phyloP scores from a whole-genome alignment of 179 eudicot species.

The Kewa caespitosa region DNA sequence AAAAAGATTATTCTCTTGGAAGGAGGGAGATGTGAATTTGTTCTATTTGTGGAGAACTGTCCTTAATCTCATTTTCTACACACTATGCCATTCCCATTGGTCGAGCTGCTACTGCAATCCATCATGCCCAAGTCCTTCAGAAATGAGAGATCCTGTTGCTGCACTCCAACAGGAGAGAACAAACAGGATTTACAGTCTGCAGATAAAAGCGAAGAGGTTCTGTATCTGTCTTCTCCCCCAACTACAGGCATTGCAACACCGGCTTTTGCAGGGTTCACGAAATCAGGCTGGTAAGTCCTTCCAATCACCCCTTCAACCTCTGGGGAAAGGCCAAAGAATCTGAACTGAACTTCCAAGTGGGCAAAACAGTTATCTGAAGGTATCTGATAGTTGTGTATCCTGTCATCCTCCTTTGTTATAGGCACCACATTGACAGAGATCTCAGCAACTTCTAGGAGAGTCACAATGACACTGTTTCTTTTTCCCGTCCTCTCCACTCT shows the following conservation, averaged over 20 bases:
- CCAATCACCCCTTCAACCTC: slow-evolving; percentile 61
- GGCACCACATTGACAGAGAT: slow-evolving; percentile 50
- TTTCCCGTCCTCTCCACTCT: slow-evolving; percentile 8
- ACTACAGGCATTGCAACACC: slow-evolving; percentile 61
- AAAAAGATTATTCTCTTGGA: background rate
- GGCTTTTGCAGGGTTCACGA: slow-evolving; percentile 44
- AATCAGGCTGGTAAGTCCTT: slow-evolving; percentile 60
- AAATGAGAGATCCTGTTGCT: slow-evolving; percentile 17
- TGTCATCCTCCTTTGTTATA: slow-evolving; percentile 48
- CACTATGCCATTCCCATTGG: slow-evolving; percentile 41
- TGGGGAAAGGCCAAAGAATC: slow-evolving; percentile 42
- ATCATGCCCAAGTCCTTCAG: slow-evolving; percentile 31
- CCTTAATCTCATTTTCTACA: slow-evolving; percentile 40
- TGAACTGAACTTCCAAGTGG: slow-evolving; percentile 60
- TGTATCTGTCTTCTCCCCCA: slow-evolving; percentile 59
- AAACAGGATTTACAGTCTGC: slow-evolving; percentile 48
- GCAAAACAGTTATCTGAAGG: slow-evolving; percentile 49
- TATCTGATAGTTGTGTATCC: slow-evolving; percentile 47
- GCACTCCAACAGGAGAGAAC: slow-evolving; percentile 29
- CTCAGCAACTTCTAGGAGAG: slow-evolving; percentile 29
- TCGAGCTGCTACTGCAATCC: slow-evolving; percentile 37
- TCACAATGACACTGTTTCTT: slow-evolving; percentile 11
- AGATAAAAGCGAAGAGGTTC: slow-evolving; percentile 44
- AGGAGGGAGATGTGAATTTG: background rate
- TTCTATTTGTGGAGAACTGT: background rate